phyloP scores from a whole-genome alignment of 148 eudicot species.

The Diospyros kaki region DNA sequence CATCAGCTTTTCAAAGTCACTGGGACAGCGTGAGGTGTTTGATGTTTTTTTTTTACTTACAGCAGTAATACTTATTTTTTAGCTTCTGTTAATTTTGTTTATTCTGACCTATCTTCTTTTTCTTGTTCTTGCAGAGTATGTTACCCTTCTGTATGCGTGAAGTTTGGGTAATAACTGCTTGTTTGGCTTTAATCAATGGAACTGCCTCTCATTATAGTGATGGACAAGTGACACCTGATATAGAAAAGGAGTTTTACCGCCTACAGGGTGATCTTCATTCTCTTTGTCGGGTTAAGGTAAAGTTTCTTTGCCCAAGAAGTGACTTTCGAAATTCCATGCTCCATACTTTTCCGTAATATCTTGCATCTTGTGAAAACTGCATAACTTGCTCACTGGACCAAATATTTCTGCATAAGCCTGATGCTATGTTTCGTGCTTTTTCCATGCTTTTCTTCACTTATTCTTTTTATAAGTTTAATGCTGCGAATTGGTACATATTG shows the following conservation, averaged over 20 bases:
- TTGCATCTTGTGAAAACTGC: background rate
- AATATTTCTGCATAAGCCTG: background rate
- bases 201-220: slow-evolving; percentile 66
- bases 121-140: slow-evolving; percentile 40
- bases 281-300: slow-evolving; percentile 83
- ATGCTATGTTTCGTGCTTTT: background rate
- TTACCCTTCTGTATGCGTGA: slow-evolving; percentile 95
- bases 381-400: background rate
- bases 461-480: slow-evolving; percentile 7
- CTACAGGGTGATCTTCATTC: slow-evolving; percentile 88
- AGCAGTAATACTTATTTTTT: background rate
- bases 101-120: slow-evolving; percentile 17
- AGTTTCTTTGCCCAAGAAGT: background rate
- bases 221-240: slow-evolving; percentile 63
- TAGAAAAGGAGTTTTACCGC: slow-evolving; percentile 86
- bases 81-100: background rate
- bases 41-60: slow-evolving; percentile 3
- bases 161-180: slow-evolving; percentile 94
- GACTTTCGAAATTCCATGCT: background rate
- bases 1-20: slow-evolving; percentile 76
- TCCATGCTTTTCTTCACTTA: background rate
- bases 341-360: background rate
- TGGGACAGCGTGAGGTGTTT: slow-evolving; percentile 74
- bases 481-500: slow-evolving; percentile 11
- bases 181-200: slow-evolving; percentile 67